Evolutionary conservation across 768 basidiomycete genomes (phyloP).

Genomic region (Suillus hirtellus): DNA sequence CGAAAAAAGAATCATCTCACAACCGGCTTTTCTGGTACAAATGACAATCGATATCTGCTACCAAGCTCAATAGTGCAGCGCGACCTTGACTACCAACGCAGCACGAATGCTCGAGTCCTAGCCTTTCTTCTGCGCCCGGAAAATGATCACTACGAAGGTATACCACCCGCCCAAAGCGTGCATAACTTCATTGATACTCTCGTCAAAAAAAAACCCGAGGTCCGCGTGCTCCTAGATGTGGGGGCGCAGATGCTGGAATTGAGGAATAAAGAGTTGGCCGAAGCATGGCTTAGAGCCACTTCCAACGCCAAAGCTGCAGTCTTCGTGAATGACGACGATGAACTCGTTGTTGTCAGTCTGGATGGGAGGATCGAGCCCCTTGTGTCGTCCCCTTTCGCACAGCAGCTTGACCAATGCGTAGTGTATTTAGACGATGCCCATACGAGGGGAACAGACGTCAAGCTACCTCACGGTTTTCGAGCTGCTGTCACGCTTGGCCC

Average conservation of each 20-base stretch:
- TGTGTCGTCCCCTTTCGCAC: not conserved
- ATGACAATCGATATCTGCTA: constrained; percentile 27
- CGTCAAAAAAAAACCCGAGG: constrained; percentile 39
- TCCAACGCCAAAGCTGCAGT: not conserved
- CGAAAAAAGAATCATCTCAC: constrained; percentile 12
- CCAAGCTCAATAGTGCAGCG: constrained; percentile 2
- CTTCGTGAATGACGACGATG: not conserved
- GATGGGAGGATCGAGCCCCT: not conserved
- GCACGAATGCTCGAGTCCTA: constrained; percentile 16
- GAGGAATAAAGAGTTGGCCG: not conserved
- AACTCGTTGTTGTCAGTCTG: not conserved
- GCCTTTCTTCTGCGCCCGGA: constrained; percentile 27
- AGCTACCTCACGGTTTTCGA: constrained; percentile 39
- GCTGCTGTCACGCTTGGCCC: constrained; percentile 52
- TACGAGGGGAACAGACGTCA: constrained; percentile 25
- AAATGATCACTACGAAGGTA: constrained; percentile 19
- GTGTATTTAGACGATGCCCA: not conserved
- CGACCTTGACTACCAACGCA: not conserved
- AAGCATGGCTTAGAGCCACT: not conserved
- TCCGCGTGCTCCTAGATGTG: not conserved
- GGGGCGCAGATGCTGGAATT: constrained; percentile 2
- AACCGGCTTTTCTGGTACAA: constrained; percentile 30
- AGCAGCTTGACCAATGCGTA: constrained; percentile 1
- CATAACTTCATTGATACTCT: constrained; percentile 31
- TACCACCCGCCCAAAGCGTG: constrained; percentile 15